phyloP scores from a whole-genome alignment of 2,329 filamentous ascomycete species.

The Aspergillus phoenicis region DNA sequence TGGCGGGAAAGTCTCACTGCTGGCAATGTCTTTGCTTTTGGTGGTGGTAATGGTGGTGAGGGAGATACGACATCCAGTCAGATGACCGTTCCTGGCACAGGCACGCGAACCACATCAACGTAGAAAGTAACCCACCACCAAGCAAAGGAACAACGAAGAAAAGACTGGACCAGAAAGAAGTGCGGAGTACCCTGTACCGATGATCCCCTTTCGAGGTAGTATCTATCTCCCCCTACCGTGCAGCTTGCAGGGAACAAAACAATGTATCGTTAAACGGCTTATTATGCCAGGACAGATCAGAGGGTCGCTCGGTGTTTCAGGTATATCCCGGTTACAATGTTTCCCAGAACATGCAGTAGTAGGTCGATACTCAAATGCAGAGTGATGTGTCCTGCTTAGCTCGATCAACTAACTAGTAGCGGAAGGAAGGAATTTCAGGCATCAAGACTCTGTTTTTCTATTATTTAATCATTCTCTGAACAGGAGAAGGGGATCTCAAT shows the following conservation, averaged over 20 bases:
- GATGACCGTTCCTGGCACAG: slow-evolving; percentile 1
- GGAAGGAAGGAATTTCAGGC: background rate
- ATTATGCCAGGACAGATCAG: background rate
- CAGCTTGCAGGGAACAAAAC: background rate
- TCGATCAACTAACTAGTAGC: background rate
- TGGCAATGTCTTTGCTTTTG: no score
- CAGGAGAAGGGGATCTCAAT: slow-evolving; percentile 6
- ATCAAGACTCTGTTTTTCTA: background rate
- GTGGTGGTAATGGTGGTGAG: background rate
- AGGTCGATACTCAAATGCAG: background rate
- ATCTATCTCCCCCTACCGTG: background rate
- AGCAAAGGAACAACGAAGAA: background rate
- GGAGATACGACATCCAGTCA: slow-evolving; percentile 1
- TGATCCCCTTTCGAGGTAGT: background rate
- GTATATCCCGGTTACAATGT: background rate
- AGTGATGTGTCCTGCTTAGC: slow-evolving; percentile 11
- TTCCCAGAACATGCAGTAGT: background rate
- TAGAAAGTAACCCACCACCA: background rate
- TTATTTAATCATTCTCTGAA: no score
- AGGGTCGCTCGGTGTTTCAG: slow-evolving; percentile 6
- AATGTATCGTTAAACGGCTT: background rate
- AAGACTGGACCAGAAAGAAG: background rate
- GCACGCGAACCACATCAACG: background rate
- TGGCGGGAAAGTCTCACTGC: background rate
- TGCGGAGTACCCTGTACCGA: background rate